Percentiles rank a stretch among this genome's conserved stretches.
phyloP scores from a whole-genome alignment of 257 asterid species.

The Fraxinus cuspidata region DNA sequence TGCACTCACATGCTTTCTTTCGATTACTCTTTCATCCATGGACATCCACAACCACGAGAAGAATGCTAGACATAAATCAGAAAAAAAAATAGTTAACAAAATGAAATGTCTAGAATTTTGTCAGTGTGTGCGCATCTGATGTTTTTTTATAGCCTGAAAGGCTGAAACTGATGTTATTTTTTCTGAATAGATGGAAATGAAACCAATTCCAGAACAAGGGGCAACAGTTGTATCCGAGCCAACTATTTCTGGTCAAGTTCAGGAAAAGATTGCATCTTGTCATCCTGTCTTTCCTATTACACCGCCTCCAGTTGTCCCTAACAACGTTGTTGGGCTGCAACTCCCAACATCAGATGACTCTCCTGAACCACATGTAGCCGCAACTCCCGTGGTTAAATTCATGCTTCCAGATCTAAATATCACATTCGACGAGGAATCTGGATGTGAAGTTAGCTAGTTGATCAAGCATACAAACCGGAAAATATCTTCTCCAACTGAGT shows the following conservation, averaged over 20 bases:
- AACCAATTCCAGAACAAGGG: constrained; percentile 25
- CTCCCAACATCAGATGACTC: background rate
- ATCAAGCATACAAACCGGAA: background rate
- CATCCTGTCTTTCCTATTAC: background rate
- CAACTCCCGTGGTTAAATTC: constrained; percentile 20
- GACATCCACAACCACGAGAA: too few relatives aligned
- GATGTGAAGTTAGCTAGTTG: background rate
- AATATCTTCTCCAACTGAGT: background rate
- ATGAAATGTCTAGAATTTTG: too few relatives aligned
- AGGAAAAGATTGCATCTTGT: background rate
- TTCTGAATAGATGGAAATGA: constrained; percentile 36
- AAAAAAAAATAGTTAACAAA: too few relatives aligned
- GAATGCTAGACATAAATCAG: too few relatives aligned
- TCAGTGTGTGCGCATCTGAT: too few relatives aligned
- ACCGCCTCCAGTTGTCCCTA: constrained; percentile 3
- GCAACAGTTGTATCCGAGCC: constrained; percentile 19
- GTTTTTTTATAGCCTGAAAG: too few relatives aligned
- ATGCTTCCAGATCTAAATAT: background rate
- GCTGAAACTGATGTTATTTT: background rate
- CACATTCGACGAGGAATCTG: background rate
- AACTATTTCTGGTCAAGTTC: constrained; percentile 29
- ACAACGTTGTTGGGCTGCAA: background rate
- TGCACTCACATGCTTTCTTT: too few relatives aligned
- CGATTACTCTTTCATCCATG: too few relatives aligned
- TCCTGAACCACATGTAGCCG: background rate